A percentile compares a stretch with the other conserved stretches of the same genome.
These are phyloP conservation scores for Fusarium sp. DNA, from an alignment of 2,329 filamentous ascomycete species.

Conservation along the genomic window DNA sequence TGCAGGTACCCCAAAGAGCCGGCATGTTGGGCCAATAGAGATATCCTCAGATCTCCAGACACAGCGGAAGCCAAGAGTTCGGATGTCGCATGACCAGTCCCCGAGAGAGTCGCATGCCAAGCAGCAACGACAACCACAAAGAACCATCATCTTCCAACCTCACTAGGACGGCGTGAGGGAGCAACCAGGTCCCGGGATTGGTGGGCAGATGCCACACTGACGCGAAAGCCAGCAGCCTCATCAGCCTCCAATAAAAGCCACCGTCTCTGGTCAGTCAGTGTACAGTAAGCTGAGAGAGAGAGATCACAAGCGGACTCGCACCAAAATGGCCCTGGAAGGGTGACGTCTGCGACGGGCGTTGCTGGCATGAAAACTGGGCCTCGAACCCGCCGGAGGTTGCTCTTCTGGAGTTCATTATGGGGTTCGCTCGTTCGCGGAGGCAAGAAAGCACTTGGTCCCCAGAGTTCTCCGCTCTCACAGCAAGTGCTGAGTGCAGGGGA, in stretches of 20 bases:
- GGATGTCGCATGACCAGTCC: constrained; percentile 16
- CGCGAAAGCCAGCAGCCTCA: constrained; percentile 15
- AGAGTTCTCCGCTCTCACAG: constrained; percentile 25
- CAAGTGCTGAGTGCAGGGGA: constrained; percentile 1
- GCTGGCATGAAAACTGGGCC: constrained; percentile 11
- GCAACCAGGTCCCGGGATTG: constrained; percentile 9
- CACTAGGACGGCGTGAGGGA: constrained; percentile 6
- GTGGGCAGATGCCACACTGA: constrained; percentile 5
- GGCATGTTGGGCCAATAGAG: constrained; percentile 1
- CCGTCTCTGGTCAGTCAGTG: neutral
- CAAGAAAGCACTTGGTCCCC: constrained; percentile 10
- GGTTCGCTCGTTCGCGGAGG: neutral
- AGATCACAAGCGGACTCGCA: constrained; percentile 6
- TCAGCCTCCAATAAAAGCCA: constrained; percentile 6
- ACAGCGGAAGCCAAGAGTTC: constrained; percentile 6
- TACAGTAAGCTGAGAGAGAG: neutral
- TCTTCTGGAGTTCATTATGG: constrained; percentile 4
- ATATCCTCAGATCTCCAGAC: neutral
- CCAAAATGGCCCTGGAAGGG: constrained; percentile 3
- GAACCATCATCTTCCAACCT: constrained; percentile 5
- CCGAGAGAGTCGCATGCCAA: constrained; percentile 14
- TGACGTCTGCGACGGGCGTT: constrained; percentile 19
- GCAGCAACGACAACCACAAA: constrained; percentile 1
- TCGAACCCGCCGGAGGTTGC: constrained; percentile 1
- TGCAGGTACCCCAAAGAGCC: neutral